Evolutionary conservation across 805 yeast species (phyloP), one percentile per base, ranked within the genome.

Genomic region (Nakazawaea holstii): DNA sequence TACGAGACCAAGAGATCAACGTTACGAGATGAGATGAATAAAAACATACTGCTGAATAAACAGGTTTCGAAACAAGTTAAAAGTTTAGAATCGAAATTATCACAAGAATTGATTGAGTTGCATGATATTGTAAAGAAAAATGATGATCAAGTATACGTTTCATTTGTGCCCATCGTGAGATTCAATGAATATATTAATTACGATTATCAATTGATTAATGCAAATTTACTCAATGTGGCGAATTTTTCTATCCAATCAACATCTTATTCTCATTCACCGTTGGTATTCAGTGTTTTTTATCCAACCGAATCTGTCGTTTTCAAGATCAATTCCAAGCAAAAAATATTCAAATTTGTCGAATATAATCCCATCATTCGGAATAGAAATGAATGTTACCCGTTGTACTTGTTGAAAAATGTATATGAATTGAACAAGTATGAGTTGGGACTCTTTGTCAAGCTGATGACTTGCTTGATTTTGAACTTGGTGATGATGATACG

Each of bases 161-260:
- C 55, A n/a, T 60, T 55, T 35, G 43, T 50, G 1, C 69, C 69
- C 1, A 51, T 65, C 1, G 24, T 65, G 9, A 56, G 63, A 2
- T 31, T 62, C 1, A 41, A 52, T 2, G 45, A 50, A 8, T 54
- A 51, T 39, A 17, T 59, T 1, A 29, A 50, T 8, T 62, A 58
- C 43, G 48, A 60, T 0, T 40, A 56, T 2, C 48, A 52, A 8
- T 11, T 57, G 3, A 52, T 65, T 8, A 56, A 55, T 38, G 46
- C 51, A 8, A 58, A 62, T 4, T 27, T 65, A 8, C 52, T 48
- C 13, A 53, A 51, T 6, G 30, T 61, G 1, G 37, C 56, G 6
- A 45, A 43, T 15, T 56, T 64, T 31, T 37, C 57, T 0, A 24
- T 43, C 8, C 43, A 51, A 10, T 24, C 57, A 6, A 45, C 61